Percentiles rank a stretch among this genome's conserved stretches.
Conservation (phyloP, 78 protist species). For the Ministeria vibrans region DNA sequence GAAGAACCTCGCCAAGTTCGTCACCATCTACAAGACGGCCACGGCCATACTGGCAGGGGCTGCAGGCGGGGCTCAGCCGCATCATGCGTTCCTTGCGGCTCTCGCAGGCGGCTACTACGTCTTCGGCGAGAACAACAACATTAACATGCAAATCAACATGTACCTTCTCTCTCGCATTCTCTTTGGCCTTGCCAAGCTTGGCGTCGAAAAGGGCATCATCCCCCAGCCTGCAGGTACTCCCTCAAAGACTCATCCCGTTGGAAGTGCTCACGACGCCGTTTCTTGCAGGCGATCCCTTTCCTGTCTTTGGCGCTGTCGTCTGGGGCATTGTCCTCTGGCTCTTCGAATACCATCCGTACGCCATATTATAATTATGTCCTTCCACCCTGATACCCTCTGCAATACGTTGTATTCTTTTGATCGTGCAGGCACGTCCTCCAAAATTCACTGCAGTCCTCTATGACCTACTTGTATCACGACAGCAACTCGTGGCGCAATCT, state of each 20-base stretch:
- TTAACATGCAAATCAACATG: not conserved
- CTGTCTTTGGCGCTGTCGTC: not conserved
- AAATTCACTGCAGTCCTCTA: not conserved
- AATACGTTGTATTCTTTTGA: too few relatives aligned
- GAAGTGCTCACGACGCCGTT: too few relatives aligned
- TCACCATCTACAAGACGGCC: not conserved
- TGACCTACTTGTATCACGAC: constrained; percentile 1
- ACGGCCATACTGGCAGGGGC: not conserved
- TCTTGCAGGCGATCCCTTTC: too few relatives aligned
- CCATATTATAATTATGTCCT: too few relatives aligned
- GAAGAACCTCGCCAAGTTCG: not conserved
- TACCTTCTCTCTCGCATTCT: constrained; percentile 2
- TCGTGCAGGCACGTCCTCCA: not conserved
- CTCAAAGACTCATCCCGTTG: too few relatives aligned
- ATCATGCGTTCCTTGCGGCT: not conserved
- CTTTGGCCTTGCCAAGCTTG: not conserved
- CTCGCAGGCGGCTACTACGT: not conserved
- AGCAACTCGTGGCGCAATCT: not conserved
- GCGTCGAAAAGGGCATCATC: not conserved
- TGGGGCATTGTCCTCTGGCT: constrained; percentile 11
- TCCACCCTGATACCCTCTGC: too few relatives aligned
- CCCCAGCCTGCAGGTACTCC: not conserved
- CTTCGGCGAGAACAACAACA: not conserved
- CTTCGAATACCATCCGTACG: not conserved
- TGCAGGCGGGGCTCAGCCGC: not conserved